Evolutionary conservation across 257 asterid species (phyloP), one percentile per base, ranked within the genome.

Genomic region (Agastache rugosa): DNA sequence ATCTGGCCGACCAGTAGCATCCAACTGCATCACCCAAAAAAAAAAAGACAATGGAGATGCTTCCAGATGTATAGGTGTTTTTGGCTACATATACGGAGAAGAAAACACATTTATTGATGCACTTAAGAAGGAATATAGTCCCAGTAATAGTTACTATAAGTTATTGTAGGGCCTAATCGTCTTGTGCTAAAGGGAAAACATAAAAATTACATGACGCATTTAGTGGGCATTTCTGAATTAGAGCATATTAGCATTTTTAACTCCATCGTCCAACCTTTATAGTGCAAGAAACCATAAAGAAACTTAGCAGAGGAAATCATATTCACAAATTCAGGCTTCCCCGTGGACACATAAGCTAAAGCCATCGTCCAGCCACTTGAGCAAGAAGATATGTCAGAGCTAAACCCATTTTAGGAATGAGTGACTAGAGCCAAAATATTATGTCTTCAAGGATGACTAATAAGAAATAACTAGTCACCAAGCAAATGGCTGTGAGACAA

Each of bases 1-100:
- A 71, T 95, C 99, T 67, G 99, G 97, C 75, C 99, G 83, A 34
- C 99, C 99, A 55, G 88, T 90, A 82, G 99, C 91, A 79, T 90
- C 97, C 88, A 95, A 89, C 99, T 95, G 91, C 85, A 81, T 63
- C 79, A 83, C 74, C 67, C 74, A 79, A 80, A 71, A 31, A 66
- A 66, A 31, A 31, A 0, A 50, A 53, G 55, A 75, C 54, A 79
- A 65, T 23, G 50, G 48, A 67, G 64, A 75, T 8, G 64, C 19
- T 35, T 29, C 51, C 50, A 50, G 51, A 53, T 19, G 5, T 29
- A 23, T 53, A n/a, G 9, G 56, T 11, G 39, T 23, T 63, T 69
- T 68, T 64, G 47, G 76, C 68, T 58, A 66, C 78, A 35, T 5
- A 8, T 34, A 31, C 8, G 35, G 63, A 73, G 70, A 72, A 72